A percentile compares a stretch with the other conserved stretches of the same genome.
Evolutionary conservation across 345 rosid species (phyloP).

Genomic region (Raphanus raphanistrum): DNA sequence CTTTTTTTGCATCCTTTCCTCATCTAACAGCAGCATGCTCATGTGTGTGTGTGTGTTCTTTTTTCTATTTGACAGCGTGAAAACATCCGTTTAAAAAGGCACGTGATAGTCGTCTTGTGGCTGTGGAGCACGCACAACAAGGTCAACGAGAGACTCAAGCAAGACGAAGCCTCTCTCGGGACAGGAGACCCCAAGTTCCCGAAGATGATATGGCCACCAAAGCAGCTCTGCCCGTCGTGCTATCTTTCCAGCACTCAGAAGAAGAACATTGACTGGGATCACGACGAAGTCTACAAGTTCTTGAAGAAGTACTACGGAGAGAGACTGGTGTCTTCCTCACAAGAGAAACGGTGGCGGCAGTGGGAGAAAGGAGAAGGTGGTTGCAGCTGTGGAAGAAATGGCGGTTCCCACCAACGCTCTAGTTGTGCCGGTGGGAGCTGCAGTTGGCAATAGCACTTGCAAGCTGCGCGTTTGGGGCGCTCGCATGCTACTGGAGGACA

Average conservation of each 20-base stretch:
- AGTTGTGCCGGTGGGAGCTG: conserved; percentile 93
- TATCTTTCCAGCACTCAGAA: conserved; percentile 42
- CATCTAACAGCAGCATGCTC: conserved; percentile 17
- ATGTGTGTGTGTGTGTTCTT: conserved; percentile 10
- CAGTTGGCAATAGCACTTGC: conserved; percentile 93
- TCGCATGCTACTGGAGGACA: conserved; percentile 95
- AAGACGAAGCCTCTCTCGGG: conserved; percentile 73
- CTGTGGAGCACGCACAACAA: conserved; percentile 88
- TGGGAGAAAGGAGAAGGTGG: conserved; percentile 43
- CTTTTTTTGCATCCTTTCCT: background rate
- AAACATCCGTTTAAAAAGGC: conserved; percentile 64
- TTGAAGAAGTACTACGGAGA: conserved; percentile 68
- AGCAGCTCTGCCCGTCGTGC: conserved; percentile 82
- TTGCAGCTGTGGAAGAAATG: conserved; percentile 53
- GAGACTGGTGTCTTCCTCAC: conserved; percentile 59
- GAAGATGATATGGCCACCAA: conserved; percentile 88
- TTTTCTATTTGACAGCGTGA: conserved; percentile 55
- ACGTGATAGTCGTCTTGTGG: conserved; percentile 83
- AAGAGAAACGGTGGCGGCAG: conserved; percentile 47
- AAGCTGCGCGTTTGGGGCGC: conserved; percentile 96
- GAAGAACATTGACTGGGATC: conserved; percentile 59
- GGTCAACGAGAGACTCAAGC: conserved; percentile 81
- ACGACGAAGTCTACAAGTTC: conserved; percentile 73
- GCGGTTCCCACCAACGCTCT: conserved; percentile 70
- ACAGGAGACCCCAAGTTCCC: conserved; percentile 92